Base-by-base conservation (phyloP, 768 basidiomycete genomes). In the Kwoniella newhampshirensis region DNA sequence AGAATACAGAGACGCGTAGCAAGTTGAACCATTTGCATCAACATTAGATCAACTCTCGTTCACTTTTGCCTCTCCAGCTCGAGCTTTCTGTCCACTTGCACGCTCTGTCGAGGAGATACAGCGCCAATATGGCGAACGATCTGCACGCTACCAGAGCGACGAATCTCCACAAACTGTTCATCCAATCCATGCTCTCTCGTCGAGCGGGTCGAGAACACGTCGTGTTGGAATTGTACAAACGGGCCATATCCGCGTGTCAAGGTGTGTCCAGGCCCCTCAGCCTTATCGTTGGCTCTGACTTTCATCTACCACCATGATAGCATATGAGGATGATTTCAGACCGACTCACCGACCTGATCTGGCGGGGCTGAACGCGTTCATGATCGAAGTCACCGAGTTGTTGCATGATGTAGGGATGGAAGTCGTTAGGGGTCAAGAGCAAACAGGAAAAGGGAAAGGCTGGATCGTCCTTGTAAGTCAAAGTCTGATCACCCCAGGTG, bases 101-200 rank as follows among this genome's bases (percentile, higher is more conserved):
- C 20, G 40, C 27, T 8, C 6, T 8, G 8, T 23, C 44, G 13
- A 23, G 32, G 6, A 32, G 13, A 6, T 13, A 13, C 6, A 6
- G 32, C 32, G 6, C 7, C 32, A 32, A 32, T 6, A 32, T 32
- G 32, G 32, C 32, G 32, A 32, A 32, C 13, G 32, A 32, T 32
- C 7, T 32, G 6, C 32, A 32, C 32, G 32, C 32, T 6, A 6
- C 32, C 7, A 35, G 48, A 25, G 44, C 59, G 23, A 60, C 58
- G 41, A 57, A 73, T 53, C 66, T 75, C 9, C 72, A 75, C 43
- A 51, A 68, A 36, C 53, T 69, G 23, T 70, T 61, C 39, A 54
- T 74, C 20, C 74, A 75, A 53, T 59, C 63, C 25, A 45, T 75
- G 12, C 61, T 75, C 7, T 66, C 72, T 0, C 51, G 74, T 27